phyloP scores from a whole-genome alignment of 345 rosid genomes.

The Gossypium stocksii region DNA sequence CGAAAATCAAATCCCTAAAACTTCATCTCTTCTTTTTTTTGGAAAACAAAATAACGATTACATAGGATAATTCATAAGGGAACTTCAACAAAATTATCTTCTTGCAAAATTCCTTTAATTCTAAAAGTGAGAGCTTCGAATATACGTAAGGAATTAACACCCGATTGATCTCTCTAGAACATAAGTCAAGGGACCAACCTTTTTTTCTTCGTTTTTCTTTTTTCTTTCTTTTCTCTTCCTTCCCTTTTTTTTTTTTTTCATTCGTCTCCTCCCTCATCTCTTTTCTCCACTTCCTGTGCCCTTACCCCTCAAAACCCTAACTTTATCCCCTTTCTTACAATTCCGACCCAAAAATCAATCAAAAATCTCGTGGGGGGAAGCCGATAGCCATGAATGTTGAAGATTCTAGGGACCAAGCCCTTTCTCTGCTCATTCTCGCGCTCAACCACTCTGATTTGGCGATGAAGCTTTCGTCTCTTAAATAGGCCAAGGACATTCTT shows the following conservation, averaged over 20 bases:
- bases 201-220: too few species aligned
- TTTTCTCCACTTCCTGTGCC: slow-evolving; percentile 2
- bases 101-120: too few species aligned
- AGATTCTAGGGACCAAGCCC: slow-evolving; percentile 59
- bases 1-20: too few species aligned
- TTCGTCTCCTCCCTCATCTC: background rate
- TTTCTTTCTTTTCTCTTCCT: too few species aligned
- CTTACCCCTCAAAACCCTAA: background rate
- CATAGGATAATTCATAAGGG: too few species aligned
- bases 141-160: too few species aligned
- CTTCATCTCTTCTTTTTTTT: too few species aligned
- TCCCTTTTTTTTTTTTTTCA: background rate
- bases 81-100: too few species aligned
- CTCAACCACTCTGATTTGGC: slow-evolving; percentile 74
- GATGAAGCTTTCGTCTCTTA: slow-evolving; percentile 78
- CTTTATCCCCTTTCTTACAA: background rate
- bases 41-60: too few species aligned
- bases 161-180: too few species aligned
- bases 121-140: too few species aligned
- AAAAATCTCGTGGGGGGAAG: background rate
- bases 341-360: background rate
- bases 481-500: slow-evolving; percentile 68
- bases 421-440: slow-evolving; percentile 72
- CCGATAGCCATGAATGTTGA: slow-evolving; percentile 23
- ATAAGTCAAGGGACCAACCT: too few species aligned